phyloP scores from a whole-genome alignment of 106 monocot genomes.

The Alisma plantagoaquatica region DNA sequence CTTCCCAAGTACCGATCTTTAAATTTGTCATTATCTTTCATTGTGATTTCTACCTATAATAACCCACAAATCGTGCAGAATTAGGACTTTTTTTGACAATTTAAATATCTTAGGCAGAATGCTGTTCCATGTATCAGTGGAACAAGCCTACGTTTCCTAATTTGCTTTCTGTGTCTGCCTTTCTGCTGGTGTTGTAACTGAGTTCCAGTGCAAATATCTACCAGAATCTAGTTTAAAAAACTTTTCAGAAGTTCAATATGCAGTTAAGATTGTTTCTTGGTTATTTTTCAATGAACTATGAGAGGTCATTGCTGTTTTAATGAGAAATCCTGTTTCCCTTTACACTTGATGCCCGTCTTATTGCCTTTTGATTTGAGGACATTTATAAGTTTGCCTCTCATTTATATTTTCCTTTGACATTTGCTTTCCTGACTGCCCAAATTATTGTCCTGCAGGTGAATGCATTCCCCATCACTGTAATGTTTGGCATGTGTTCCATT shows the following conservation, averaged over 20 bases:
- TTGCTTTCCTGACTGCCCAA: too few relatives aligned
- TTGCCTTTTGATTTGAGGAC: not conserved
- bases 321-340: not conserved
- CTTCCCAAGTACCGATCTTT: not conserved
- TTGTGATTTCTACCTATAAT: not conserved
- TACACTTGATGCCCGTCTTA: not conserved
- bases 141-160: not conserved
- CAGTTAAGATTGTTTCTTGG: too few relatives aligned
- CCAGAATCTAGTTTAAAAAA: too few relatives aligned
- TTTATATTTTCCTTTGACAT: too few relatives aligned
- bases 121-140: not conserved
- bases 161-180: too few relatives aligned
- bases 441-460: slow-evolving; percentile 78
- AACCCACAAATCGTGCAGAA: too few relatives aligned
- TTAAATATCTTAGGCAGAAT: not conserved
- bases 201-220: too few relatives aligned
- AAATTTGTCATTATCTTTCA: not conserved
- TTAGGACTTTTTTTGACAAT: too few relatives aligned
- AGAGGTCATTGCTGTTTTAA: too few relatives aligned
- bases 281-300: too few relatives aligned
- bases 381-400: not conserved
- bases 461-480: slow-evolving; percentile 90
- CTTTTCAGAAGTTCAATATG: too few relatives aligned
- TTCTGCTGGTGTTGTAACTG: too few relatives aligned
- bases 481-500: slow-evolving; percentile 99